Percentiles rank a stretch among this genome's conserved stretches.
phyloP scores from a whole-genome alignment of 345 rosid species.

The Excoecaria agallocha region DNA sequence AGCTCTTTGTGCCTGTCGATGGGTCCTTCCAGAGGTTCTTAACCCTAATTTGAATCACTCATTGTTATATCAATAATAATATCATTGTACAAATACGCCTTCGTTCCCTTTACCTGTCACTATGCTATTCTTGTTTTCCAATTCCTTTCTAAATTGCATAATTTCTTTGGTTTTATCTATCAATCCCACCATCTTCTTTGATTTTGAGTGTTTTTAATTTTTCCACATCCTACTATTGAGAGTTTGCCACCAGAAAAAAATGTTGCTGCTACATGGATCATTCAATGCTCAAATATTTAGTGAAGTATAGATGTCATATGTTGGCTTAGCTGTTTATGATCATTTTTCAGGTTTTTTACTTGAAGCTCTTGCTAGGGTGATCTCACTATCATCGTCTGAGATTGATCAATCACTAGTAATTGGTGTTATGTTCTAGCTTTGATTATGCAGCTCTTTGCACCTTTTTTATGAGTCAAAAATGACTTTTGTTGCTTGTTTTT shows the following conservation, averaged over 20 bases:
- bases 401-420: conserved; percentile 77
- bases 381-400: conserved; percentile 74
- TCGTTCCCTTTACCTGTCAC: background rate
- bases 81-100: background rate
- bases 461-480: background rate
- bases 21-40: conserved; percentile 72
- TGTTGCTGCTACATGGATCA: background rate
- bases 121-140: background rate
- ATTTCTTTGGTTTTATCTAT: background rate
- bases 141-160: background rate
- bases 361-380: conserved; percentile 81
- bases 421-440: conserved; percentile 8
- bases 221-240: background rate
- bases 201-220: background rate
- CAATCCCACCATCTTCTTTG: background rate
- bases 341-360: conserved; percentile 70
- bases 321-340: conserved; percentile 8
- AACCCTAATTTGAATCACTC: conserved; percentile 4
- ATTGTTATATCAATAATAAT: background rate
- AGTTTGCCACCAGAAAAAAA: background rate
- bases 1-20: conserved; percentile 54
- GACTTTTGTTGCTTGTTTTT: background rate
- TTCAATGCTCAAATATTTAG: background rate
- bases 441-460: background rate
- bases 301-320: background rate